Conservation (phyloP, 2,329 filamentous ascomycete species). For the Cladophialophora psammophila region DNA sequence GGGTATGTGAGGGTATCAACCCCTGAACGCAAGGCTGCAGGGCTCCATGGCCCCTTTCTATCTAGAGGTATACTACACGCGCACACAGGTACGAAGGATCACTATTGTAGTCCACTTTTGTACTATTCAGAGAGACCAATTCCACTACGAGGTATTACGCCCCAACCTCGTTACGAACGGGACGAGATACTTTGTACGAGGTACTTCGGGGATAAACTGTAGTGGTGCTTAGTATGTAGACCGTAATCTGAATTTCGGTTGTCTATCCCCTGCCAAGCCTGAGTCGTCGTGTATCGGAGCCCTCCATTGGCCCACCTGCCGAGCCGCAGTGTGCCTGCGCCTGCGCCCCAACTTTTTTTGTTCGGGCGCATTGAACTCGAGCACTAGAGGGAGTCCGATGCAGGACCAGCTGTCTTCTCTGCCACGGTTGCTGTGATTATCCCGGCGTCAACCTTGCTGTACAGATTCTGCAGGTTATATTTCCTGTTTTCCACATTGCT, state of each 20-base stretch:
- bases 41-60: neutral
- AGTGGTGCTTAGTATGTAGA: no score
- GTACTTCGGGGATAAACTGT: neutral
- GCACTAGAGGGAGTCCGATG: constrained; percentile 1
- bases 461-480: neutral
- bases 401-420: constrained; percentile 2
- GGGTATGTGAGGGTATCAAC: neutral
- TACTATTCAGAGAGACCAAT: neutral
- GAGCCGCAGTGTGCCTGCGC: neutral
- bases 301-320: neutral
- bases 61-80: neutral
- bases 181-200: neutral
- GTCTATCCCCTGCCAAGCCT: constrained; percentile 12
- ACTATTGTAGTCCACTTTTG: neutral
- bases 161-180: neutral
- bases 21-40: constrained; percentile 20
- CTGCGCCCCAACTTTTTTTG: constrained; percentile 14
- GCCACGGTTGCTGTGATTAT: constrained; percentile 1
- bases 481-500: constrained; percentile 13
- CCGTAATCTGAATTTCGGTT: neutral
- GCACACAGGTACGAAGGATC: neutral
- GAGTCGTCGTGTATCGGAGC: neutral
- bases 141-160: neutral
- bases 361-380: neutral
- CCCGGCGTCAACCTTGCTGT: constrained; percentile 2